Percentiles rank a stretch among this genome's conserved stretches.
Conservation (phyloP, 352 stramenopile genomes). For the Phytophthora melonis region DNA sequence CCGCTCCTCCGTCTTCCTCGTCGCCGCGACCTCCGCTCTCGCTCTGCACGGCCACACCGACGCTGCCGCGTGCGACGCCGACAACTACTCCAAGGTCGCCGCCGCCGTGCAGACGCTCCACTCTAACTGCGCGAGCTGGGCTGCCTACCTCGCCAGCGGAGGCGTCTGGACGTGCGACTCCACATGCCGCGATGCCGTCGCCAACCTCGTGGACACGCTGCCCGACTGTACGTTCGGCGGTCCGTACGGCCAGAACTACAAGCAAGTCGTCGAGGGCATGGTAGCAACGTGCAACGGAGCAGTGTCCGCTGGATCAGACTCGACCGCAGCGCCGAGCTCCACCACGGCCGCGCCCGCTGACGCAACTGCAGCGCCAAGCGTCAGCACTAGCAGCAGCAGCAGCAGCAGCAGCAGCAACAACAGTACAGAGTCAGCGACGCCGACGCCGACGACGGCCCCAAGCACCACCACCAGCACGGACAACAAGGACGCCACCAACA, state of each 20-base stretch:
- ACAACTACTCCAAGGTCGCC: constrained; percentile 9
- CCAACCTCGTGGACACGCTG: constrained; percentile 20
- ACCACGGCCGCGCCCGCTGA: too few relatives aligned
- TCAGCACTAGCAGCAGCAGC: too few relatives aligned
- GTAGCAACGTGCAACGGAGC: too few relatives aligned
- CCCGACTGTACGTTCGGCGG: constrained; percentile 20
- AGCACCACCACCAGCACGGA: too few relatives aligned
- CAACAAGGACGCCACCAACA: too few relatives aligned
- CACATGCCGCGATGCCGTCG: constrained; percentile 16
- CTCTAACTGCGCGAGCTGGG: constrained; percentile 20
- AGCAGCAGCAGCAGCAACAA: too few relatives aligned
- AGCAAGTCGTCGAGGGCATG: constrained; percentile 11
- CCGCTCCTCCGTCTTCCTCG: not conserved
- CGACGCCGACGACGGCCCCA: too few relatives aligned
- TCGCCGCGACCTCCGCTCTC: not conserved
- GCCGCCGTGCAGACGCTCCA: constrained; percentile 4
- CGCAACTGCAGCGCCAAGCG: too few relatives aligned
- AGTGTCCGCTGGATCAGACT: too few relatives aligned
- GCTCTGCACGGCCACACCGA: constrained; percentile 2
- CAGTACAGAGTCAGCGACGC: too few relatives aligned
- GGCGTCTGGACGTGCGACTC: constrained; percentile 26
- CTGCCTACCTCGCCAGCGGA: constrained; percentile 20
- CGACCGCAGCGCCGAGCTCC: too few relatives aligned
- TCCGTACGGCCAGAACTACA: constrained; percentile 30
- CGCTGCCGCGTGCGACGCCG: not conserved